Conservation (phyloP, 2,329 filamentous ascomycete species). For the Calonectria pteridis region DNA sequence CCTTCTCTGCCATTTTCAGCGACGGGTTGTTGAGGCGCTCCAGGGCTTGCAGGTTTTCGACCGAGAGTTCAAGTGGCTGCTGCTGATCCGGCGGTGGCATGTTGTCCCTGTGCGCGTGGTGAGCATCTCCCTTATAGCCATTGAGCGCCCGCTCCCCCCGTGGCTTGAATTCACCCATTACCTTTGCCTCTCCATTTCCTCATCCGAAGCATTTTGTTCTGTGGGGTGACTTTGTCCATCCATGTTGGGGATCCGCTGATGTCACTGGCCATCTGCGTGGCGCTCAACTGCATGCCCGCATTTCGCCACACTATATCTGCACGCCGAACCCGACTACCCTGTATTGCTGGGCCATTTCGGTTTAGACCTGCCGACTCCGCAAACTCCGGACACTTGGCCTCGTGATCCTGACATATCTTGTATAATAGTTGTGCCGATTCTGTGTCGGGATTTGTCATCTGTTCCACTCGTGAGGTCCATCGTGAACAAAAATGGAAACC, state of each 20-base stretch:
- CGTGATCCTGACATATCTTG: background rate
- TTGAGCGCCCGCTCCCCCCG: background rate
- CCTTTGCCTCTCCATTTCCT: conserved; percentile 10
- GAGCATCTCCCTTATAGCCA: conserved; percentile 27
- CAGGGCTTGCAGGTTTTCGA: conserved; percentile 41
- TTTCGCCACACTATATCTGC: conserved; percentile 2
- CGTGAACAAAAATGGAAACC: background rate
- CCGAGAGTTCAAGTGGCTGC: conserved; percentile 42
- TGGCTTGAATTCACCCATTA: background rate
- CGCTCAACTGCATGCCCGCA: conserved; percentile 27
- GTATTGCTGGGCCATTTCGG: background rate
- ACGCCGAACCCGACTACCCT: conserved; percentile 1
- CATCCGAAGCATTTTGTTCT: background rate
- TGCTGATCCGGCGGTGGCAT: conserved; percentile 30
- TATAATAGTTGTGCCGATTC: background rate
- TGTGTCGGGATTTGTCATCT: conserved; percentile 20
- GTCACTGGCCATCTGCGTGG: conserved; percentile 31
- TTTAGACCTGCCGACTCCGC: background rate
- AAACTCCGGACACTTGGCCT: conserved; percentile 22
- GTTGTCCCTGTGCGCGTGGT: conserved; percentile 4
- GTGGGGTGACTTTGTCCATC: conserved; percentile 22
- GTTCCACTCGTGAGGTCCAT: background rate
- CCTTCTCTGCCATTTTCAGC: conserved; percentile 41
- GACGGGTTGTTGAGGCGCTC: conserved; percentile 40
- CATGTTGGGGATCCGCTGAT: conserved; percentile 35